Conservation (phyloP, 306 rosid genomes). For the Castanea crenata region DNA sequence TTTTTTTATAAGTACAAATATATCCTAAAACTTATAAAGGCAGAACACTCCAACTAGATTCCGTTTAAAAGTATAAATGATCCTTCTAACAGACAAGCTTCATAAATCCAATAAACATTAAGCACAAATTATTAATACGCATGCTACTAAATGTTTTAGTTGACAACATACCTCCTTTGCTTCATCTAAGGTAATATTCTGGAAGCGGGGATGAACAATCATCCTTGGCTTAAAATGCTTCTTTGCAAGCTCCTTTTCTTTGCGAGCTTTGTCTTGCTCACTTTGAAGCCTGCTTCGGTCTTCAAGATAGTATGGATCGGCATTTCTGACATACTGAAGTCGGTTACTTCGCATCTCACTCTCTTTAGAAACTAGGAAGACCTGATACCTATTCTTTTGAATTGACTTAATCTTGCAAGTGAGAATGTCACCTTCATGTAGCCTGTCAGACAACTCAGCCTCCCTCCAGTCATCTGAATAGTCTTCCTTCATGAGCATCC, state of each 20-base stretch:
- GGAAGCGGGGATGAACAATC: constrained; percentile 99
- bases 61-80: too few relatives aligned
- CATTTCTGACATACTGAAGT: constrained; percentile 43
- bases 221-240: constrained; percentile 95
- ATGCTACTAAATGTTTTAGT: not conserved
- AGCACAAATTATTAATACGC: not conserved
- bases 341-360: constrained; percentile 90
- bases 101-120: too few relatives aligned
- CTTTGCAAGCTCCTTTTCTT: constrained; percentile 89
- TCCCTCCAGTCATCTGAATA: constrained; percentile 90
- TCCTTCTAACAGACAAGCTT: too few relatives aligned
- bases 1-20: too few relatives aligned
- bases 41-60: too few relatives aligned
- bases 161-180: constrained; percentile 79
- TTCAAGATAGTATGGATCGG: constrained; percentile 82
- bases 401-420: constrained; percentile 95
- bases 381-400: constrained; percentile 91
- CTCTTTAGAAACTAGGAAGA: constrained; percentile 81
- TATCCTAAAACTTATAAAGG: too few relatives aligned
- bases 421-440: constrained; percentile 84
- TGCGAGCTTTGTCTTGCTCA: constrained; percentile 82
- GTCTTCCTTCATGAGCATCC: constrained; percentile 94
- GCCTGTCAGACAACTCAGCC: constrained; percentile 79
- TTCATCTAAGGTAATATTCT: constrained; percentile 92
- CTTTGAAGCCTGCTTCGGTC: constrained; percentile 73